Base-by-base conservation (phyloP, 1,284 basidiomycete species). In the Ganoderma multipileum region DNA sequence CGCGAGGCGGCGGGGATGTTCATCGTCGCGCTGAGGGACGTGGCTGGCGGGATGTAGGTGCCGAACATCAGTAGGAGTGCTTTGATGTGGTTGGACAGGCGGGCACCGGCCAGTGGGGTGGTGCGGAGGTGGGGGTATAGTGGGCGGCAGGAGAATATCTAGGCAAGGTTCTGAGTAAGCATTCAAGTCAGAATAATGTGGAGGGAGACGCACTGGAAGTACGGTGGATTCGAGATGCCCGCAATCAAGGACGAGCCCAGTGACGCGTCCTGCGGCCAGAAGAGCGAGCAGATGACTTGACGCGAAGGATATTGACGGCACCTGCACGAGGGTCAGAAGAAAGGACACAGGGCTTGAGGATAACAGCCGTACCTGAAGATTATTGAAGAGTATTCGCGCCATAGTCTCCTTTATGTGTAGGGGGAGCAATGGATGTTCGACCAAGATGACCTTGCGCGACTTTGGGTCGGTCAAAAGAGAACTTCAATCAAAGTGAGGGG, bases 391-490 rank as follows among this genome's bases (percentile, higher is more conserved):
- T 52, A 95, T 89, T 62, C 90, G 87, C 6, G 95, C 95, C 61
- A 99, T 87, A 71, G 90, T 89, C 60, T 97, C 94, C 80, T 98
- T 98, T 77, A 98, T 90, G 70, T 91, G 87, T 2, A 94, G 81
- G 0, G 97, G 95, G 14, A 98, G 83, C 61, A 98, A 83, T 0
- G 97, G 94, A 77, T 95, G 93, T 80, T 99, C 97, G 7, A 97
- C 85, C 33, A 99, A 77, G 62, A 99, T 94, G 67, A 99, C 92
- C 79, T 97, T 98, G 61, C 97, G 89, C 42, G 95, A 91, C 79
- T 96, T 97, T 0, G 97, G 93, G 78, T 99, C 98, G 70, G 94
- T 93, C 79, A 98, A 86, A 58, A 99, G 86, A 67, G 95, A 93
- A 76, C 96, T 97, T 72, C 76, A 60, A 60, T 64, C 66, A 28